These are phyloP conservation scores for Botrytis squamosa DNA, from an alignment of 2,329 filamentous ascomycete species.

Conservation along the genomic window DNA sequence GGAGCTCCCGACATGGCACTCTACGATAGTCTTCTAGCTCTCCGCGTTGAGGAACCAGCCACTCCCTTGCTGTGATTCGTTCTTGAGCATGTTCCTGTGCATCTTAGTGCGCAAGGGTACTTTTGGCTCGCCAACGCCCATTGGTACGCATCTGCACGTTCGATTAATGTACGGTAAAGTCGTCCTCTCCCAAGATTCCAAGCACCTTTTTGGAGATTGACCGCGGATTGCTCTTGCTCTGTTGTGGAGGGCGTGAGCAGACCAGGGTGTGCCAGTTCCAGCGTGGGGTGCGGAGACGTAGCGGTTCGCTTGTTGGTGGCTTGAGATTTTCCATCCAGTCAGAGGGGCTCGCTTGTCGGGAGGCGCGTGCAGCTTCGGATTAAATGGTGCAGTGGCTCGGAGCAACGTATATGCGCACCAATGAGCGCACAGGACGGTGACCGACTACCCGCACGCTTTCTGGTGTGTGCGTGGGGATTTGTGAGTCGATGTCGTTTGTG, in stretches of 20 bases:
- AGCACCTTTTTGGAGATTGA: neutral
- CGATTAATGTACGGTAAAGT: neutral
- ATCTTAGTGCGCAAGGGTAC: neutral
- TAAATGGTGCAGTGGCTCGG: neutral
- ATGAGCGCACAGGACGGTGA: neutral
- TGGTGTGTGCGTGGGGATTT: neutral
- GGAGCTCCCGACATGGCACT: neutral
- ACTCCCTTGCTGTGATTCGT: slow-evolving; percentile 1
- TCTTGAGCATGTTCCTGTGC: neutral
- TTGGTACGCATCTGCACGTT: slow-evolving; percentile 12
- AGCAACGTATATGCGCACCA: slow-evolving; percentile 21
- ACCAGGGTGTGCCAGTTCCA: neutral
- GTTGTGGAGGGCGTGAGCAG: neutral
- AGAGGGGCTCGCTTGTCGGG: slow-evolving; percentile 6
- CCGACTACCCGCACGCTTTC: neutral
- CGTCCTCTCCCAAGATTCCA: neutral
- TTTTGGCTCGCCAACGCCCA: neutral
- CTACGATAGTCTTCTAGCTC: neutral
- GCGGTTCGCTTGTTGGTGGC: neutral
- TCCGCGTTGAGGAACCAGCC: neutral
- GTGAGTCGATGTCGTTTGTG: neutral
- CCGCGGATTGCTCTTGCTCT: neutral
- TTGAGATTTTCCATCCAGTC: slow-evolving; percentile 14
- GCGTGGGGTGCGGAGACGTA: slow-evolving; percentile 7
- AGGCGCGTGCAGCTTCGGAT: neutral